Evolutionary conservation across 2,329 filamentous ascomycete species (phyloP).

Genomic region (Hypoxylon rubiginosum): DNA sequence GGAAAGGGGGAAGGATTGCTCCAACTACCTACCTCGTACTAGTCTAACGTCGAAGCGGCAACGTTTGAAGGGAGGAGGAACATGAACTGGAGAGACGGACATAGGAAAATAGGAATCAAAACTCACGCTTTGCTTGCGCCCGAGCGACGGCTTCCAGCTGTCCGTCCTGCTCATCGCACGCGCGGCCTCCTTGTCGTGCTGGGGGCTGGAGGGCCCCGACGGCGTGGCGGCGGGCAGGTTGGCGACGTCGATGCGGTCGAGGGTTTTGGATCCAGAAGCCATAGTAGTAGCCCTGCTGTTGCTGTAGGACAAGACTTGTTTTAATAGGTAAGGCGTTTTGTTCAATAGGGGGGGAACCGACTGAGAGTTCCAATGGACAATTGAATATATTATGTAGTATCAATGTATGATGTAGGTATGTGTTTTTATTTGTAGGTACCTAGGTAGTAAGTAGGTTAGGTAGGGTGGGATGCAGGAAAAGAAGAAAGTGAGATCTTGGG

Average conservation of each 20-base stretch:
- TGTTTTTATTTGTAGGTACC: no score
- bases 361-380: no score
- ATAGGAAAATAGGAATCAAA: neutral
- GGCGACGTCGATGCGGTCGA: slow-evolving; percentile 27
- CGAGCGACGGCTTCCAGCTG: slow-evolving; percentile 63
- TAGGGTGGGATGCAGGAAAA: slow-evolving; percentile 2
- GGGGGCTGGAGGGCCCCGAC: slow-evolving; percentile 44
- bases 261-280: slow-evolving; percentile 20
- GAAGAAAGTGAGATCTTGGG: slow-evolving; percentile 4
- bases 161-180: slow-evolving; percentile 55
- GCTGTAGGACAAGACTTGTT: neutral
- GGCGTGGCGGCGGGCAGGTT: slow-evolving; percentile 19
- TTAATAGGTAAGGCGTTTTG: neutral
- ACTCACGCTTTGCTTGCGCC: slow-evolving; percentile 59
- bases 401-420: no score
- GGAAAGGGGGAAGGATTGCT: neutral
- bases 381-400: neutral
- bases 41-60: no score
- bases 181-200: slow-evolving; percentile 52
- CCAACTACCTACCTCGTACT: no score
- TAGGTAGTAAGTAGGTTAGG: no score
- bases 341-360: no score
- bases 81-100: neutral
- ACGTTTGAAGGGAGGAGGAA: neutral
- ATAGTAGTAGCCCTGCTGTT: slow-evolving; percentile 15